Percentiles rank a stretch among this genome's conserved stretches.
Conservation (phyloP, 352 stramenopile species). For the Phytophthora colocasiae region DNA sequence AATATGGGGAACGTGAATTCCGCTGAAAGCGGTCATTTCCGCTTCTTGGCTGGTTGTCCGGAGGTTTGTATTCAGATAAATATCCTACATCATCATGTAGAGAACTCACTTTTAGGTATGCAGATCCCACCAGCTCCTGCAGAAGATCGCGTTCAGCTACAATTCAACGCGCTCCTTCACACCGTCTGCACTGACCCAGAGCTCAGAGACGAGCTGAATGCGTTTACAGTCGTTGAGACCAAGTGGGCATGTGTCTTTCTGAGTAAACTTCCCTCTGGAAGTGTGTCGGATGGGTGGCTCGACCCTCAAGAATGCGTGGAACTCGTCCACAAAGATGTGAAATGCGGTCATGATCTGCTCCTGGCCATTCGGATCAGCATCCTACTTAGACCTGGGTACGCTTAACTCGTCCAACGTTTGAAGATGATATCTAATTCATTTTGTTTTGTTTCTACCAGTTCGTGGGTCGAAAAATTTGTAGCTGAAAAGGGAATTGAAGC, state of each 20-base stretch:
- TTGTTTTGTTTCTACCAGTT: constrained; percentile 24
- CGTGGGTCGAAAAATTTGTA: constrained; percentile 68
- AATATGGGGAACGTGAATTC: constrained; percentile 66
- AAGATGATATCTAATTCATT: constrained; percentile 1
- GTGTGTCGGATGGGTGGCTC: constrained; percentile 51
- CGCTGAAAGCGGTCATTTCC: constrained; percentile 39
- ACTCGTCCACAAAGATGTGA: constrained; percentile 46
- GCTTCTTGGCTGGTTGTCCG: constrained; percentile 67
- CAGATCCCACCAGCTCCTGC: constrained; percentile 61
- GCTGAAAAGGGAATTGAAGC: constrained; percentile 48
- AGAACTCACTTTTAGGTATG: constrained; percentile 3
- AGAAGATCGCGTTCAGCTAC: constrained; percentile 41
- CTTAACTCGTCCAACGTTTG: not conserved
- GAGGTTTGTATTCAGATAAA: constrained; percentile 38
- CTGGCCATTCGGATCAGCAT: constrained; percentile 72
- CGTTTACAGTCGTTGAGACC: constrained; percentile 52
- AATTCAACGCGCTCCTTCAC: constrained; percentile 60
- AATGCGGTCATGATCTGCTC: constrained; percentile 58
- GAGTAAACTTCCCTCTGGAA: constrained; percentile 54
- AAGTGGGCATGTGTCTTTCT: constrained; percentile 83
- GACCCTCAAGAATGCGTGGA: constrained; percentile 60
- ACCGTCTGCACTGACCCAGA: constrained; percentile 30
- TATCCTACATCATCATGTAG: not conserved
- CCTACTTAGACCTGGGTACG: constrained; percentile 55
- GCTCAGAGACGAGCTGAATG: constrained; percentile 50